A percentile compares a stretch with the other conserved stretches of the same genome.
phyloP scores from a whole-genome alignment of 1,139 yeast genomes.

The Sugiyamaella pinicola region DNA sequence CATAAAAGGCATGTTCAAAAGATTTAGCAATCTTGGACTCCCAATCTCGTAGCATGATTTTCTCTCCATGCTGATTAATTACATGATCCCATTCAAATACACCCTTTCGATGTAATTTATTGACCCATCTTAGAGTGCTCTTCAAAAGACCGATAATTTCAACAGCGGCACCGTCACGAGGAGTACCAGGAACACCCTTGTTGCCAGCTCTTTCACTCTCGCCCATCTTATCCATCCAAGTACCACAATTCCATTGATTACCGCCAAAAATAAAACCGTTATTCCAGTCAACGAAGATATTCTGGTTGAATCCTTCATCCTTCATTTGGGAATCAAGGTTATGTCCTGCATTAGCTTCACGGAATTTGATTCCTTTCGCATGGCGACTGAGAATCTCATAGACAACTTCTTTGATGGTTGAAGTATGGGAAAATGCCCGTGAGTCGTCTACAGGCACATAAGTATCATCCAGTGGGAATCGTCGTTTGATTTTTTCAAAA shows the following conservation, averaged over 20 bases:
- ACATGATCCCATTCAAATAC: slow-evolving; percentile 51
- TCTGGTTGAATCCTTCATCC: slow-evolving; percentile 88
- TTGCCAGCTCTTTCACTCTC: slow-evolving; percentile 82
- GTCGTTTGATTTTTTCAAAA: slow-evolving; percentile 69
- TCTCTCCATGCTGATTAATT: slow-evolving; percentile 56
- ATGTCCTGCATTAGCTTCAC: slow-evolving; percentile 96
- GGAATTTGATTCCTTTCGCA: slow-evolving; percentile 80
- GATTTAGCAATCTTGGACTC: slow-evolving; percentile 64
- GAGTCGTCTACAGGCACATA: slow-evolving; percentile 70
- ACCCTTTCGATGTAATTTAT: slow-evolving; percentile 56
- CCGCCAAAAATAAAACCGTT: slow-evolving; percentile 93
- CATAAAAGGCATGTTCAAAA: slow-evolving; percentile 76
- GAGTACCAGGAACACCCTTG: slow-evolving; percentile 93
- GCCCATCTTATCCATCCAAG: slow-evolving; percentile 99
- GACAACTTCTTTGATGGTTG: slow-evolving; percentile 72
- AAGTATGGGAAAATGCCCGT: slow-evolving; percentile 70
- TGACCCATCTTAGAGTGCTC: slow-evolving; percentile 79
- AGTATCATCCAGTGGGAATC: slow-evolving; percentile 89
- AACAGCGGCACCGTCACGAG: slow-evolving; percentile 95
- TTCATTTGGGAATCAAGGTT: slow-evolving; percentile 88
- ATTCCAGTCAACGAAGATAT: slow-evolving; percentile 79
- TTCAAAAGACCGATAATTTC: slow-evolving; percentile 89
- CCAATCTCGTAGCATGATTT: slow-evolving; percentile 65
- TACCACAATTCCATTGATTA: slow-evolving; percentile 89
- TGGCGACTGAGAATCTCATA: slow-evolving; percentile 83